Conservation (phyloP, 257 asterid species). For the Linderniella brevidens region DNA sequence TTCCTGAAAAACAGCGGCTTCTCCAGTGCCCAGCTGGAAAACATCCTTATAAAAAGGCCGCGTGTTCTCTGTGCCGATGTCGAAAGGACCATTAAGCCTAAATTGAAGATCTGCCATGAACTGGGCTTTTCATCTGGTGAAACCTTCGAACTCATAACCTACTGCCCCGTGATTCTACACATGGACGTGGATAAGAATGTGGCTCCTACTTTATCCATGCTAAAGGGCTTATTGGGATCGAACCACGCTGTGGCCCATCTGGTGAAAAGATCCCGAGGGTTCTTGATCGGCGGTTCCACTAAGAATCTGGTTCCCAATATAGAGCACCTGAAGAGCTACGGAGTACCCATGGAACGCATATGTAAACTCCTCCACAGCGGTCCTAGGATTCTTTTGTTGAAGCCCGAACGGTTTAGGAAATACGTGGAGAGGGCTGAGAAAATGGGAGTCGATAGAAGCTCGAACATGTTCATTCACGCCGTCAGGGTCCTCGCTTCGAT, state of each 20-base stretch:
- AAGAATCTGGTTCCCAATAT: slow-evolving; percentile 21
- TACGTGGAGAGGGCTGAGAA: slow-evolving; percentile 8
- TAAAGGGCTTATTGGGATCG: slow-evolving; percentile 6
- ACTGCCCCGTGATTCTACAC: background rate
- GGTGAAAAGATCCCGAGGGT: slow-evolving; percentile 8
- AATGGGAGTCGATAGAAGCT: slow-evolving; percentile 11
- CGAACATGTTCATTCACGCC: slow-evolving; percentile 13
- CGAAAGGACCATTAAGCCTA: slow-evolving; percentile 16
- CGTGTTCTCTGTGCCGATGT: slow-evolving; percentile 6
- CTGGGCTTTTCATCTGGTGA: slow-evolving; percentile 5
- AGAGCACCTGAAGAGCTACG: slow-evolving; percentile 17
- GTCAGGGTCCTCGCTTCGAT: slow-evolving; percentile 9
- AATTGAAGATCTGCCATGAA: slow-evolving; percentile 17
- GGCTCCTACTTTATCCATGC: slow-evolving; percentile 5
- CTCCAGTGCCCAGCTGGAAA: slow-evolving; percentile 20
- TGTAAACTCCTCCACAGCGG: background rate
- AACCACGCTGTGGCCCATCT: slow-evolving; percentile 13
- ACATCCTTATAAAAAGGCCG: slow-evolving; percentile 10
- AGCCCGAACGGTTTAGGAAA: slow-evolving; percentile 13
- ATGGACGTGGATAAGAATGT: background rate
- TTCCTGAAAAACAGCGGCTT: slow-evolving; percentile 21
- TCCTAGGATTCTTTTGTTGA: slow-evolving; percentile 15
- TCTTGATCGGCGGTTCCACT: slow-evolving; percentile 14
- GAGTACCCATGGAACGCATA: slow-evolving; percentile 12
- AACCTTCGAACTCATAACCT: slow-evolving; percentile 2